Evolutionary conservation across 2,329 filamentous ascomycete genomes (phyloP), one percentile per base, ranked within the genome.

Genomic region (Ampelomyces quisqualis): DNA sequence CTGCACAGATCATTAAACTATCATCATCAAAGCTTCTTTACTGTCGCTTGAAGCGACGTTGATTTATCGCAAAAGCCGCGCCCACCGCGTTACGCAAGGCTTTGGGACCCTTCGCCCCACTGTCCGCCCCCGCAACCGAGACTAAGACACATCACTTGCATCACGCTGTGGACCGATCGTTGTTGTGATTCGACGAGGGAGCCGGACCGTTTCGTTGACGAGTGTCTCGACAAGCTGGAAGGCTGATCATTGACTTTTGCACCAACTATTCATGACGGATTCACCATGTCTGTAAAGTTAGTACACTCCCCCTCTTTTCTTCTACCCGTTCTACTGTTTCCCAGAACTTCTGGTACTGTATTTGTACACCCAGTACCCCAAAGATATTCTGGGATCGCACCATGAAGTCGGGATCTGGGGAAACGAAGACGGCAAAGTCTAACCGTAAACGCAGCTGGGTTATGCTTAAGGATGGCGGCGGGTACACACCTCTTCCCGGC

Each of bases 401-500:
- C 24, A 51, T 46, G 43, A 34, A 40, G 10, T 38, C 40, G 15
- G 37, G 21, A 13, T 34, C 35, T 17, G 34, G 43, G n/a, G 53
- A 38, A 24, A 58, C 50, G 54, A 56, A 46, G 34, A 64, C 60
- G 49, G 51, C 36, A 35, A 61, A 54, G 44, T 51, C 63, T 67
- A 51, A 66, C 47, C 49, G 59, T 24, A 65, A 65, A 42, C 57
- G 57, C 66, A 88, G 84, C 68, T 96, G 91, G 91, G 91, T 96
- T 31, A 96, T 96, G 90, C 82, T 95, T 62, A 82, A 85, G 62
- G 80, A 85, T 62, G 65, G 68, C 34, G 73, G 78, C 46, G 82
- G 85, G 44, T 93, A 95, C 70, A 85, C 94, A 63, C 88, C 86
- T 61, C 80, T 96, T 32, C 87, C 88, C 30, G 84, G 86, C 64